These are phyloP conservation scores for Chaetoscypha palmicola DNA, from an alignment of 2,329 filamentous ascomycete species.

Conservation along the genomic window DNA sequence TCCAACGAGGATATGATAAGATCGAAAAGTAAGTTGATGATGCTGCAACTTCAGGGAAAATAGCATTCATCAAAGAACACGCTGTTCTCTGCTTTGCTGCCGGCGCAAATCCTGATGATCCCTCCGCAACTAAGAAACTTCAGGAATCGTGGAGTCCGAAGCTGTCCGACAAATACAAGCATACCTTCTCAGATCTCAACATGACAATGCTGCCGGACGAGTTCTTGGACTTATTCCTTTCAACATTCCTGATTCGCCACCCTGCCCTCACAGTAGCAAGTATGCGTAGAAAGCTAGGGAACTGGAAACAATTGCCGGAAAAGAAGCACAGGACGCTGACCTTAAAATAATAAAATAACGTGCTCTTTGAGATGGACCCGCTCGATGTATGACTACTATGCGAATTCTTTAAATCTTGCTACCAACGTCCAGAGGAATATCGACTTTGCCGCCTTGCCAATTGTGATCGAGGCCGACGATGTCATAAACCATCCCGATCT, in stretches of 20 bases:
- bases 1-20: conserved; percentile 26
- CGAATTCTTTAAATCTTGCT: conserved; percentile 20
- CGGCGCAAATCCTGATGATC: conserved; percentile 12
- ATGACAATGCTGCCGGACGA: conserved; percentile 33
- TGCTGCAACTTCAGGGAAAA: conserved; percentile 25
- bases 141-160: background rate
- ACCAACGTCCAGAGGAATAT: no score
- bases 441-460: conserved; percentile 26
- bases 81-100: conserved; percentile 24
- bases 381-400: conserved; percentile 32
- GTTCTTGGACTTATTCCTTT: conserved; percentile 31
- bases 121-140: background rate
- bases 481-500: conserved; percentile 29
- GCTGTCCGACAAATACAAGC: background rate
- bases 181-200: conserved; percentile 1
- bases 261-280: conserved; percentile 35
- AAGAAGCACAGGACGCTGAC: no score
- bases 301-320: no score
- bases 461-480: conserved; percentile 35
- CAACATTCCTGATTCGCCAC: conserved; percentile 35
- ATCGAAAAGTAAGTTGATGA: conserved; percentile 23
- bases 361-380: conserved; percentile 31
- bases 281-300: conserved; percentile 9
- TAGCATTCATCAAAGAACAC: conserved; percentile 33
- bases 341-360: no score